phyloP scores from a whole-genome alignment of 2,329 filamentous ascomycete genomes.

The Achaetomium macrosporum region DNA sequence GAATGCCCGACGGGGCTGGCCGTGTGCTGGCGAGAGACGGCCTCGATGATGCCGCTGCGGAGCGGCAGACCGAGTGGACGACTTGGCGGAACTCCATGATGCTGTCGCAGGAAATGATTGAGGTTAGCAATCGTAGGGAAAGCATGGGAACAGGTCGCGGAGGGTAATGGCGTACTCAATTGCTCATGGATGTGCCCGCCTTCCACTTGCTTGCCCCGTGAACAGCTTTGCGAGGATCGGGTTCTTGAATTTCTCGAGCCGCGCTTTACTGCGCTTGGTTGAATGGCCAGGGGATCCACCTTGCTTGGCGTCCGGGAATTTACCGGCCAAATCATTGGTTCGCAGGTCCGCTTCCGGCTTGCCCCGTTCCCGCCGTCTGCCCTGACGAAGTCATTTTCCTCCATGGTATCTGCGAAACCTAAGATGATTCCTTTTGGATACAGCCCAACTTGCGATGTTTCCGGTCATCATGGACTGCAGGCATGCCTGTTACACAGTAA shows the following conservation, averaged over 20 bases:
- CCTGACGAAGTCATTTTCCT: no score
- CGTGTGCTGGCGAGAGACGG: slow-evolving; percentile 12
- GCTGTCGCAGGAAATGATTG: not conserved
- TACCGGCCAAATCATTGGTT: slow-evolving; percentile 1
- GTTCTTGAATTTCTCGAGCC: slow-evolving; percentile 14
- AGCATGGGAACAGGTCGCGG: no score
- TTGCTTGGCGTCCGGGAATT: slow-evolving; percentile 1
- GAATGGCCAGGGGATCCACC: not conserved
- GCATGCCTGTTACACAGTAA: no score
- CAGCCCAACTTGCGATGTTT: no score
- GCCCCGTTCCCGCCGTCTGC: not conserved
- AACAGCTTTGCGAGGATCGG: not conserved
- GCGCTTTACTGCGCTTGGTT: slow-evolving; percentile 8
- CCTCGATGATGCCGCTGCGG: slow-evolving; percentile 13
- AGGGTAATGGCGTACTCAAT: slow-evolving; percentile 13
- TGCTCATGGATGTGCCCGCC: slow-evolving; percentile 11
- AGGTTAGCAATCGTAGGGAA: not conserved
- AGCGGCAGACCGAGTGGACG: slow-evolving; percentile 19
- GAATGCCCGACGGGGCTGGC: slow-evolving; percentile 1
- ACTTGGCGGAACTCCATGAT: slow-evolving; percentile 26
- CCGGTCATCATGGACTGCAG: no score
- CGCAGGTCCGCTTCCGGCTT: slow-evolving; percentile 3
- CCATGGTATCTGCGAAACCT: no score
- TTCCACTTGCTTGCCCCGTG: not conserved
- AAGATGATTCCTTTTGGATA: no score